Evolutionary conservation across 345 rosid genomes (phyloP).

Genomic region (Gossypium anomalum): DNA sequence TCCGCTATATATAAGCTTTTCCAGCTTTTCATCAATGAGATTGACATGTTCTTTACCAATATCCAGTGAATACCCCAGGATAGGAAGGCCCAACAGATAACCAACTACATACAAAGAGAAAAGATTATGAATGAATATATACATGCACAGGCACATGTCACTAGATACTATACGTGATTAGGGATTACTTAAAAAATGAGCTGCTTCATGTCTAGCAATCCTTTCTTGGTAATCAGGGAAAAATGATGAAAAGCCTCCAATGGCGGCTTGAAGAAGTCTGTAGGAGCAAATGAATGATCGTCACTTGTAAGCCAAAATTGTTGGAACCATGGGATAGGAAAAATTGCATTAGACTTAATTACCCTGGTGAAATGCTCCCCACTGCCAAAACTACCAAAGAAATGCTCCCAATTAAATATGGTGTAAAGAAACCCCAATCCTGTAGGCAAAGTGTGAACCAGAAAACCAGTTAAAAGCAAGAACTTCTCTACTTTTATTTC

Average conservation of each 20-base stretch:
- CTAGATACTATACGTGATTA: not conserved
- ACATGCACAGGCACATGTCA: not conserved
- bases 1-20: conserved; percentile 81
- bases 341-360: conserved; percentile 18
- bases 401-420: conserved; percentile 89
- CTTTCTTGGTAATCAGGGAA: conserved; percentile 92
- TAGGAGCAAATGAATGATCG: conserved; percentile 2
- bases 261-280: conserved; percentile 92
- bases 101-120: conserved; percentile 44
- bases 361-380: conserved; percentile 93
- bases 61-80: conserved; percentile 79
- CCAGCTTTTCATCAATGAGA: conserved; percentile 74
- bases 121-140: not conserved
- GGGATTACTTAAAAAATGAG: conserved; percentile 75
- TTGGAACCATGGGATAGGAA: not conserved
- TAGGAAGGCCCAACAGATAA: conserved; percentile 83
- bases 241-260: conserved; percentile 62
- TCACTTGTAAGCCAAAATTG: not conserved
- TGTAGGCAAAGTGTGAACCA: conserved; percentile 20
- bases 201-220: conserved; percentile 82
- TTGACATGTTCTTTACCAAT: conserved; percentile 94
- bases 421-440: conserved; percentile 99
- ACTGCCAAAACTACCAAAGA: conserved; percentile 75
- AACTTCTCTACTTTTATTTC: not conserved
- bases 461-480: not conserved